Evolutionary conservation across 106 monocot species (phyloP), one percentile per base, ranked within the genome.

Genomic region (Dendrobium catenatum): DNA sequence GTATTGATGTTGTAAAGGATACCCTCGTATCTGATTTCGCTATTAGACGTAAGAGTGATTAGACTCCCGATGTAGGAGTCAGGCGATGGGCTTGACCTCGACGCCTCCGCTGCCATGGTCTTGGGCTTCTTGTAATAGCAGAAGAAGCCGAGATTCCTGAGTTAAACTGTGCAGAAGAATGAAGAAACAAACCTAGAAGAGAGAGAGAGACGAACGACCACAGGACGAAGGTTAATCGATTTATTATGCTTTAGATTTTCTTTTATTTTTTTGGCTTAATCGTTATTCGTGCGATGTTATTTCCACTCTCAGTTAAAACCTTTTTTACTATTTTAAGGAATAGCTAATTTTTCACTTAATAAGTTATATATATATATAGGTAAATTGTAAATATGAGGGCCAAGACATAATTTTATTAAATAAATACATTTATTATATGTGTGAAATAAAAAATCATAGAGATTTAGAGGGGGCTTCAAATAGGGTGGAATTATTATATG

Each of bases 21-120:
- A n/a, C 87, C 87, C 66, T 87, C 87, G 87, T 87, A 87, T 47
- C 98, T 88, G 88, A 99, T 99, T 84, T 95, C 98, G 82, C 87
- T 89, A 87, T 95, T 98, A 72, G 98, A 95, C 40, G 95, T 98
- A 51, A 98, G 74, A 79, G 95, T 98, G 77, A 98, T 98, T 74
- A 98, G 73, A 83, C 95, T 98, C 41, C 98, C 98, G 76, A 95
- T 73, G 82, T 85, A 85, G 43, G 82, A 85, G 6, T 85, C 85
- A 26, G 85, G 48, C 55, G 85, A 73, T 17, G 84, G 44, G 47
- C 58, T 18, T 9, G 85, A 73, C 20, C 82, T 68, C 1, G 54
- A 11, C 37, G 56, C 27, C 78, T 79, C 78, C 29, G 78, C 46
- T 47, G 79, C 76, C 77, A 86, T 84, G 22, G 48, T 2, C 24